phyloP scores from a whole-genome alignment of 2,329 filamentous ascomycete species.

The Colletotrichum sp. region DNA sequence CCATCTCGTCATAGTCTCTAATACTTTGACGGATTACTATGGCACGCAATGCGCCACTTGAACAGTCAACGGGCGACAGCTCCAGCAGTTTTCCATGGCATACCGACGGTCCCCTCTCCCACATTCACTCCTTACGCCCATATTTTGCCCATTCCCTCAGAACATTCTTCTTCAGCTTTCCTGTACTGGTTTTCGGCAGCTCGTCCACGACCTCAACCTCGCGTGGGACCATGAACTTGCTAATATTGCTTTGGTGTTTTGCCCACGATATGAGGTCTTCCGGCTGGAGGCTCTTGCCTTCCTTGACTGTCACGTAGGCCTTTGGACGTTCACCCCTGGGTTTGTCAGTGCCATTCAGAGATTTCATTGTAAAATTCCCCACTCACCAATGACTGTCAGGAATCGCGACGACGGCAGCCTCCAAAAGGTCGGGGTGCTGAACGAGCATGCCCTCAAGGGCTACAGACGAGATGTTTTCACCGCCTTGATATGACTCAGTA shows the following conservation, averaged over 20 bases:
- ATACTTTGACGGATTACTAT: not conserved
- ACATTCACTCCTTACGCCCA: not conserved
- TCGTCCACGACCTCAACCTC: constrained; percentile 82
- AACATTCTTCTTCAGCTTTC: constrained; percentile 96
- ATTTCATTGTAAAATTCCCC: not conserved
- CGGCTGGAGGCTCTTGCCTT: constrained; percentile 63
- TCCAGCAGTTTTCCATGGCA: not conserved
- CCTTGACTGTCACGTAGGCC: constrained; percentile 84
- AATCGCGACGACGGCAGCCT: constrained; percentile 89
- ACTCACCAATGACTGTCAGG: constrained; percentile 79
- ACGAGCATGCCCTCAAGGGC: constrained; percentile 89
- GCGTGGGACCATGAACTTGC: constrained; percentile 83
- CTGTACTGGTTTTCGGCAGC: constrained; percentile 95
- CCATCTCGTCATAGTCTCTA: not conserved
- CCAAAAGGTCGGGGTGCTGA: constrained; percentile 86
- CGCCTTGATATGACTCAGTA: constrained; percentile 57
- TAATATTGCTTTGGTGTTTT: constrained; percentile 78
- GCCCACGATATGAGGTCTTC: constrained; percentile 86
- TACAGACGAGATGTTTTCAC: constrained; percentile 95
- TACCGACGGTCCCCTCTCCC: not conserved
- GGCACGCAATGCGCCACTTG: not conserved
- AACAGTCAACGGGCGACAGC: not conserved
- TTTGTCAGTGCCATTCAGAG: not conserved
- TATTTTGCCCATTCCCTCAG: constrained; percentile 81
- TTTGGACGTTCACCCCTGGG: constrained; percentile 82